Evolutionary conservation across 768 basidiomycete species (phyloP).

Genomic region (Russula vinacea): DNA sequence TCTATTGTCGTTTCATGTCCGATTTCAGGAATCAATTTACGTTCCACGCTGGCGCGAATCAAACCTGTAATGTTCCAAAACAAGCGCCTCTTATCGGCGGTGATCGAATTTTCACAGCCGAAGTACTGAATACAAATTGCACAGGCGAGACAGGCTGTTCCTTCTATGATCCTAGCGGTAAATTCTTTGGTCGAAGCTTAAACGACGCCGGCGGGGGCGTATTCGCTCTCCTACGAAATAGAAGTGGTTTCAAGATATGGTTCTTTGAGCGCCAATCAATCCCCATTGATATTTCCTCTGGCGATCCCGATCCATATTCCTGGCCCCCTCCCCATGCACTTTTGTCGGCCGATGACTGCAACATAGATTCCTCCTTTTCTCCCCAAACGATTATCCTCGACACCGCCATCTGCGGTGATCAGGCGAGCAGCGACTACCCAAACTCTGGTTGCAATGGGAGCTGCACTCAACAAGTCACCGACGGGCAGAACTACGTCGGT

Average conservation of each 20-base stretch:
- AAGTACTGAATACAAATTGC: not conserved
- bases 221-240: constrained; percentile 2
- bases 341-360: constrained; percentile 10
- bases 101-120: not conserved
- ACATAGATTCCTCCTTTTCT: constrained; percentile 1
- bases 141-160: constrained; percentile 9
- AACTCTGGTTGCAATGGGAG: constrained; percentile 10
- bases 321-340: constrained; percentile 16
- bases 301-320: constrained; percentile 2
- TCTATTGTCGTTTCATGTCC: not conserved
- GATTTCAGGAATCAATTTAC: constrained; percentile 21
- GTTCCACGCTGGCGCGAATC: not conserved
- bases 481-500: constrained; percentile 16
- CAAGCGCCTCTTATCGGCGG: not conserved
- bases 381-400: constrained; percentile 16
- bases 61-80: not conserved
- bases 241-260: constrained; percentile 17
- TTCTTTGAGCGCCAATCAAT: constrained; percentile 16
- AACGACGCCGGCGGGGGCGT: not conserved
- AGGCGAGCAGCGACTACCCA: constrained; percentile 13
- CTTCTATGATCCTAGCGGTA: not conserved
- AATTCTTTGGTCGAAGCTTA: not conserved
- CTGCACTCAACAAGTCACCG: not conserved
- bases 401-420: constrained; percentile 16
- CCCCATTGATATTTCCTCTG: constrained; percentile 11